Base-by-base conservation (phyloP, 345 rosid species). In the Populus pruinosa region DNA sequence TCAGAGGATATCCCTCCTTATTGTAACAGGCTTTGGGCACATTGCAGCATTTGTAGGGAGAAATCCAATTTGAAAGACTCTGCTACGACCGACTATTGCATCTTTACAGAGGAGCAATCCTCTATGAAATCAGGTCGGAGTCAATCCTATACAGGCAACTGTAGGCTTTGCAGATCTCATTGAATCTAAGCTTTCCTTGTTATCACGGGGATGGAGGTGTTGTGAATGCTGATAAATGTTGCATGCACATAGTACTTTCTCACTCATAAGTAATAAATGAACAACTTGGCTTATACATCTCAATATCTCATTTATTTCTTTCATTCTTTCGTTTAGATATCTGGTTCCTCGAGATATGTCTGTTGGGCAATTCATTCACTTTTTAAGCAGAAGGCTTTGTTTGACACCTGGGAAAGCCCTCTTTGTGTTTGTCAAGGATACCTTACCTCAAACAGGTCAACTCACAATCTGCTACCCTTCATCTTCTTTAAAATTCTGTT, bases 311-410 rank as follows among this genome's bases (percentile, higher is more conserved):
- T 43, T 43, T 43, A 8, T 17, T 47, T 72, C 61, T n/a, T 18
- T n/a, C 10, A 7, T 31, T 84, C 9, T 33, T 72, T 31, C 50
- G 33, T 55, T 41, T 75, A 94, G 97, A 82, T 93, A 85, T 82
- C 87, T 93, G 86, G 94, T 93, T 85, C 97, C 97, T 43, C 82
- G 97, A 72, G 97, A 93, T 80, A 93, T 90, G 96, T 89, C 97
- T 1, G 89, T 93, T 18, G 99, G 99, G 16, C 98, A 95, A 66
- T 95, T 90, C 83, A 90, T 90, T 65, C 90, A 91, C 86, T 78
- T 94, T 7, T 79, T 92, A 76, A 87, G 97, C 82, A 72, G 67
- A 69, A 89, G 98, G 78, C 91, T 93, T 74, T 90, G 13, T 25
- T 38, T 72, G 67, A 5, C 49, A 65, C 38, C 69, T 29, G 38